Base-by-base conservation (phyloP, 441 rosid species). In the Cnidoscolus chayamansa region DNA sequence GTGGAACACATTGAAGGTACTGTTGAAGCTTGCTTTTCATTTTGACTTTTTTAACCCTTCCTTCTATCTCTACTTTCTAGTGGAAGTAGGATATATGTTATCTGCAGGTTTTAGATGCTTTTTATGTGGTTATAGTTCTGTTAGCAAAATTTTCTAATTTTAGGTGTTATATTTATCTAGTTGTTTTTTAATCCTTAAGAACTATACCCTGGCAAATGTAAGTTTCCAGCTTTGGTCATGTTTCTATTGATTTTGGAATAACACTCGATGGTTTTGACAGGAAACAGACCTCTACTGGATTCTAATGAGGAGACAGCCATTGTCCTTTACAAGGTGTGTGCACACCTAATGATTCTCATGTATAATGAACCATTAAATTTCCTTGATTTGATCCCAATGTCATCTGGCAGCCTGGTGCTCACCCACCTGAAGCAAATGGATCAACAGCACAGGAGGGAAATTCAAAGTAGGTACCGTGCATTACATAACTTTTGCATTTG, bases 271-370 rank as follows among this genome's bases (percentile, higher is more conserved):
- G 51, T 62, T 77, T 84, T 68, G 67, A 76, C 89, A 94, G 98
- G 91, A 47, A 72, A 72, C 69, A 85, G 77, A 79, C 76, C 83
- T 68, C 47, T 82, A 55, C 73, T 75, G 68, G 86, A 86, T 61
- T 68, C 84, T 66, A 83, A 61, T 19, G 95, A 90, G 74, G 95
- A 92, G 84, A 93, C 88, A 85, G 97, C 99, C 70, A 89, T 95
- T 72, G 91, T 93, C 70, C 90, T 95, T 74, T 93, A 90, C 82
- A 82, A 86, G 82, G 99, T 95, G 63, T 77, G 77, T 69, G 65
- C 49, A 6, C 68, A 35, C 49, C 51, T 49, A 61, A 65, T 72
- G 17, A 63, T 64, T 72, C 69, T 32, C 65, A 57, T 74, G 54
- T 59, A 63, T 20, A 1, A 48, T 68, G 35, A 62, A 11, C 13